Evolutionary conservation across 2,329 filamentous ascomycete species (phyloP).

Genomic region (Penicillium aurantiogriseum): DNA sequence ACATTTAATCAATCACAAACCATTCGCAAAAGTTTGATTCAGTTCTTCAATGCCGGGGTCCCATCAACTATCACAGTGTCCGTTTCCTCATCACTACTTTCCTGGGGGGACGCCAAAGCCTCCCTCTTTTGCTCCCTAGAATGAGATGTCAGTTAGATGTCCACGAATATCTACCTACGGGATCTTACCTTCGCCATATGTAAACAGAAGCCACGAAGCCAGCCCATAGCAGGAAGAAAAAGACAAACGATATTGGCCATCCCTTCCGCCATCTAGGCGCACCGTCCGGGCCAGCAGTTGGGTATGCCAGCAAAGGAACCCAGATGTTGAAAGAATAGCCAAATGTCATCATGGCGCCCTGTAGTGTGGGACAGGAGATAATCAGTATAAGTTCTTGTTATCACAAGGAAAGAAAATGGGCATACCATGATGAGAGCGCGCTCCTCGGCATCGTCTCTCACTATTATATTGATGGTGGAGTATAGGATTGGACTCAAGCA

Average conservation of each 20-base stretch:
- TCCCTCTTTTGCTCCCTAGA: slow-evolving; percentile 9
- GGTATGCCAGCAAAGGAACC: slow-evolving; percentile 46
- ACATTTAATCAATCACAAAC: not conserved
- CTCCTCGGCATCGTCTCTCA: slow-evolving; percentile 42
- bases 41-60: not conserved
- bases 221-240: slow-evolving; percentile 47
- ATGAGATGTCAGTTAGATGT: not conserved
- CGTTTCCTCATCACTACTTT: slow-evolving; percentile 13
- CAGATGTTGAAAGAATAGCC: slow-evolving; percentile 50
- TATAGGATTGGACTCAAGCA: slow-evolving; percentile 46
- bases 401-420: not conserved
- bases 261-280: slow-evolving; percentile 51
- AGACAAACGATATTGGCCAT: slow-evolving; percentile 50
- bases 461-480: slow-evolving; percentile 46
- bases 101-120: not conserved
- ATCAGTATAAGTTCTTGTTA: not conserved
- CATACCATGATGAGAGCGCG: slow-evolving; percentile 37
- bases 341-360: slow-evolving; percentile 50
- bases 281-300: slow-evolving; percentile 42
- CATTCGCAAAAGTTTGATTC: not conserved
- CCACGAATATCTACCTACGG: not conserved
- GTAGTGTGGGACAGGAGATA: not conserved
- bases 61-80: slow-evolving; percentile 13
- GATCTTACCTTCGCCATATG: slow-evolving; percentile 19
- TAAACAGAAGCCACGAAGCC: slow-evolving; percentile 24